Evolutionary conservation across 495 filamentous ascomycete genomes (phyloP).

Genomic region (Penicillium angulare): DNA sequence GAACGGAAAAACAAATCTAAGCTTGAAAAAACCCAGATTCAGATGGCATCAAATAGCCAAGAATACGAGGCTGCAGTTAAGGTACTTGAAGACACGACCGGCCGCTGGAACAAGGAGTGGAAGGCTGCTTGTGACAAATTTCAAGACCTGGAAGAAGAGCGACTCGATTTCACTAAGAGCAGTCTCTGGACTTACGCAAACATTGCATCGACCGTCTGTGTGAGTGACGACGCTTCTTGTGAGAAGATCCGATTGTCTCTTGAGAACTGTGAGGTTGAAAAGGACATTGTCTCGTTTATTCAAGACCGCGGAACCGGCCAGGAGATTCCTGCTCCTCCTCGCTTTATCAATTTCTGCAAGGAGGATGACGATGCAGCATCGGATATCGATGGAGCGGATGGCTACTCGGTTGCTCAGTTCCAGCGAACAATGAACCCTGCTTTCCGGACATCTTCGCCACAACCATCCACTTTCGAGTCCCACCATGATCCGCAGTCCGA

Average conservation of each 20-base stretch:
- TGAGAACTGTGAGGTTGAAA: slow-evolving; percentile 94
- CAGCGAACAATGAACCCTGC: slow-evolving; percentile 92
- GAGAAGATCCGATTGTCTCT: slow-evolving; percentile 95
- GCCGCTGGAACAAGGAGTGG: slow-evolving; percentile 97
- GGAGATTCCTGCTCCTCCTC: slow-evolving; percentile 95
- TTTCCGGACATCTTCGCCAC: slow-evolving; percentile 87
- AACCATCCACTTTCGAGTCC: slow-evolving; percentile 82
- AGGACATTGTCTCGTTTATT: slow-evolving; percentile 90
- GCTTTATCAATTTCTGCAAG: slow-evolving; percentile 97
- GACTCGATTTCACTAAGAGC: slow-evolving; percentile 94
- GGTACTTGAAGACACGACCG: slow-evolving; percentile 91
- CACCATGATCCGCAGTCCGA: slow-evolving; percentile 80
- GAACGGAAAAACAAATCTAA: slow-evolving; percentile 99
- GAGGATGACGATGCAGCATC: slow-evolving; percentile 85
- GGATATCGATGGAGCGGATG: slow-evolving; percentile 79
- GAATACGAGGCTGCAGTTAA: slow-evolving; percentile 95
- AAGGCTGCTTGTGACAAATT: slow-evolving; percentile 98
- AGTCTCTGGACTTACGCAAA: slow-evolving; percentile 98
- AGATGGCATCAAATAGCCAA: slow-evolving; percentile 80
- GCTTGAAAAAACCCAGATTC: slow-evolving; percentile 97
- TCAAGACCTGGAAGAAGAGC: slow-evolving; percentile 97
- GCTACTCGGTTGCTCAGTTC: slow-evolving; percentile 92
- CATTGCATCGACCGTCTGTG: slow-evolving; percentile 95
- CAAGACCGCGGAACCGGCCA: slow-evolving; percentile 86
- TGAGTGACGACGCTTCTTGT: slow-evolving; percentile 96